Evolutionary conservation across 2,329 filamentous ascomycete genomes (phyloP).

Genomic region (Penicillium griseofulvum): DNA sequence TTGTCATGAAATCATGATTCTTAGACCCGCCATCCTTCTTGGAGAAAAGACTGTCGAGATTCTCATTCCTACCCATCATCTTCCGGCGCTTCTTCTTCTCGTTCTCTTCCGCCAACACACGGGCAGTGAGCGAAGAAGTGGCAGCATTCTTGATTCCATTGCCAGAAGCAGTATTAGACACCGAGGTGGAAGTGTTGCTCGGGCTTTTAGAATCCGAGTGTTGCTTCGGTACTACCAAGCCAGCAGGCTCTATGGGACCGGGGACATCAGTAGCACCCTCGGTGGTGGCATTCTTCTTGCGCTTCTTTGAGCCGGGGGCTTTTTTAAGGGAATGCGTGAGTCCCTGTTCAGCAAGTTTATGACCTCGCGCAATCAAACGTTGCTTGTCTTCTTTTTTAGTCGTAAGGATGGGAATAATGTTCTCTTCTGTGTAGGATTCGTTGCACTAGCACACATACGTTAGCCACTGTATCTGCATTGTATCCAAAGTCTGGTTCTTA

Average conservation of each 20-base stretch:
- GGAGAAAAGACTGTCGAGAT: conserved; percentile 55
- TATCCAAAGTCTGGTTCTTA: conserved; percentile 28
- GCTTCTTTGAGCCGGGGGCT: conserved; percentile 63
- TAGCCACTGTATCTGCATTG: background rate
- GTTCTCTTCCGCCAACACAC: conserved; percentile 83
- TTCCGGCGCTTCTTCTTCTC: conserved; percentile 76
- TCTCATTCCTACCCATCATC: conserved; percentile 60
- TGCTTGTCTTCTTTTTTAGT: conserved; percentile 68
- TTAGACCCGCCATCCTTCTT: conserved; percentile 44
- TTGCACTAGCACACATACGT: conserved; percentile 59
- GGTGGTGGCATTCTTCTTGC: conserved; percentile 65
- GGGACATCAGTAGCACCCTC: conserved; percentile 26
- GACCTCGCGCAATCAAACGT: conserved; percentile 63
- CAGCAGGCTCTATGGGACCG: conserved; percentile 37
- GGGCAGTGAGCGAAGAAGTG: conserved; percentile 80
- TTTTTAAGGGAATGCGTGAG: conserved; percentile 89
- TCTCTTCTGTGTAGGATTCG: conserved; percentile 66
- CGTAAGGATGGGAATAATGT: conserved; percentile 81
- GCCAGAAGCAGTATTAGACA: conserved; percentile 27
- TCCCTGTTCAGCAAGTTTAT: conserved; percentile 67
- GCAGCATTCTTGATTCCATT: conserved; percentile 81
- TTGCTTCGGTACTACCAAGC: conserved; percentile 30
- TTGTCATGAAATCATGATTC: conserved; percentile 58
- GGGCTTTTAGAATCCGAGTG: conserved; percentile 14
- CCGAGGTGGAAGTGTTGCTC: conserved; percentile 35